Conservation (phyloP, 768 basidiomycete species). For the Mycena galericulata region DNA sequence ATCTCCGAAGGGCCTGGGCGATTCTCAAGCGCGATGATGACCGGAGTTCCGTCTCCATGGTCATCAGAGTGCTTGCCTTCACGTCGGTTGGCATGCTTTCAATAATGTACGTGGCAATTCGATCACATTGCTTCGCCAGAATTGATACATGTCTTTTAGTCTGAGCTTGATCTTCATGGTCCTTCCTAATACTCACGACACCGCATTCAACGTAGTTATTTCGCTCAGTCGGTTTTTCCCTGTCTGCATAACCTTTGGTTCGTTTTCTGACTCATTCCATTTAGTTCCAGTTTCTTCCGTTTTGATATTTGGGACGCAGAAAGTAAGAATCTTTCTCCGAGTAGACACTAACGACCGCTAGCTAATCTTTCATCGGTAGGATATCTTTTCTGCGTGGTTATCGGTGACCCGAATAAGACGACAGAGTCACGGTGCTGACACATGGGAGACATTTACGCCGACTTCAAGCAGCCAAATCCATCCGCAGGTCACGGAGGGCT, state of each 20-base stretch:
- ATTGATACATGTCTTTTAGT: conserved; percentile 8
- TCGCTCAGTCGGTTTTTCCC: conserved; percentile 17
- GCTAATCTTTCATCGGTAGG: conserved; percentile 4
- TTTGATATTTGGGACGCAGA: conserved; percentile 33
- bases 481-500: background rate
- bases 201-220: conserved; percentile 29
- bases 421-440: conserved; percentile 13
- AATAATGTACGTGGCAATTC: conserved; percentile 28
- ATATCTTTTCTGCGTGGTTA: conserved; percentile 29
- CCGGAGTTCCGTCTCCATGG: conserved; percentile 16
- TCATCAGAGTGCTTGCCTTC: conserved; percentile 33
- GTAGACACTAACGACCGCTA: too few species aligned
- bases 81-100: conserved; percentile 33
- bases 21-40: conserved; percentile 28
- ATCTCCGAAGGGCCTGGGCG: conserved; percentile 27
- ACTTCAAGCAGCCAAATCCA: conserved; percentile 1
- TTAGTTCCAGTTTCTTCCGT: conserved; percentile 32
- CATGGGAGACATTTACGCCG: conserved; percentile 31
- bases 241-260: too few species aligned
- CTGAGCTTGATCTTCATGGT: conserved; percentile 25
- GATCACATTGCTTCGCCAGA: too few species aligned
- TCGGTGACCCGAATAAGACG: background rate
- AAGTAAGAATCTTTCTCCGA: background rate
- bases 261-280: too few species aligned
- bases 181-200: conserved; percentile 4